Percentiles rank a stretch among this genome's conserved stretches.
phyloP scores from a whole-genome alignment of 805 yeast species.

The Wickerhamomyces alni region DNA sequence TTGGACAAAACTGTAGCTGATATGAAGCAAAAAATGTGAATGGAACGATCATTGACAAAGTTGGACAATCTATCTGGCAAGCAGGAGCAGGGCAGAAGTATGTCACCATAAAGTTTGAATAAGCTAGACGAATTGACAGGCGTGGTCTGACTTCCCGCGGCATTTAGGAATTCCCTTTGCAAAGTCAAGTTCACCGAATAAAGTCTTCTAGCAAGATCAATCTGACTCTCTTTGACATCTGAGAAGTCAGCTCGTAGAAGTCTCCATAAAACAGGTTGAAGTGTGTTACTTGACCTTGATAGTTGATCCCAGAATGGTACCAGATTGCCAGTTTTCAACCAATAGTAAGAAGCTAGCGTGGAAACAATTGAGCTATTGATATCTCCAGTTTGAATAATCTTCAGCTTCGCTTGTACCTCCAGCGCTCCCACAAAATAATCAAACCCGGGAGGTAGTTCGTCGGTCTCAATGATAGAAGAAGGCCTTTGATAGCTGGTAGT shows the following conservation, averaged over 20 bases:
- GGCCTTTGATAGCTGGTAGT: neutral
- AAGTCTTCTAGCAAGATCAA: constrained; percentile 1
- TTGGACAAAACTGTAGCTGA: too few relatives aligned
- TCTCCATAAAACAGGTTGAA: neutral
- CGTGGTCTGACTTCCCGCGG: neutral
- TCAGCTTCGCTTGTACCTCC: neutral
- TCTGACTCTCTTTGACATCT: neutral
- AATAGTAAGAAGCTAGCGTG: neutral
- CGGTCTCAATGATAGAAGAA: neutral
- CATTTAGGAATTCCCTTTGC: neutral
- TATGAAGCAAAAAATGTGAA: constrained; percentile 5
- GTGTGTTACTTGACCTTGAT: neutral
- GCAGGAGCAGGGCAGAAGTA: constrained; percentile 1
- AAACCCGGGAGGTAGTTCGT: constrained; percentile 3
- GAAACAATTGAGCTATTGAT: neutral
- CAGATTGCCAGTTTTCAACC: constrained; percentile 3
- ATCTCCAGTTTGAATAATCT: neutral
- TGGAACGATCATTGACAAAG: too few relatives aligned
- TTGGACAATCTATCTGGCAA: too few relatives aligned
- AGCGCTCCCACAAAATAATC: neutral
- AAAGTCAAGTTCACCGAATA: constrained; percentile 2
- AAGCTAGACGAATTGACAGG: neutral
- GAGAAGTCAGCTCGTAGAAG: neutral
- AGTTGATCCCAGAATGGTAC: constrained; percentile 3
- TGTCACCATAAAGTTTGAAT: neutral